These are phyloP conservation scores for Polytrichum commune DNA, from an alignment of 225 moss, liverwort and hornwort genomes.

Conservation along the genomic window DNA sequence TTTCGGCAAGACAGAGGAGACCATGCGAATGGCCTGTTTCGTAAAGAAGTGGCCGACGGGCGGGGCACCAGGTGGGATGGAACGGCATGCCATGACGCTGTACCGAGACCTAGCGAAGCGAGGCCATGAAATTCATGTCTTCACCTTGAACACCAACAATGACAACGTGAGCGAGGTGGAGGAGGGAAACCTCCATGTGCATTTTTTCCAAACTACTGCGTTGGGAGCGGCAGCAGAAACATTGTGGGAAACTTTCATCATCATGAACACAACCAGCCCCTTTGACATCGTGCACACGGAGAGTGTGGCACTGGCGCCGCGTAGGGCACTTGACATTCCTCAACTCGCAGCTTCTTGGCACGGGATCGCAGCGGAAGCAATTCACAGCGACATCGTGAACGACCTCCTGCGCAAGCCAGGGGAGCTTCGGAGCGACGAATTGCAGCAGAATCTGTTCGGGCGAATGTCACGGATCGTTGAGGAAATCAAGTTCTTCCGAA, in stretches of 20 bases:
- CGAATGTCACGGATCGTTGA: slow-evolving; percentile 27
- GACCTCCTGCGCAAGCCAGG: slow-evolving; percentile 43
- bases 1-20: slow-evolving; percentile 28
- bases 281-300: slow-evolving; percentile 79
- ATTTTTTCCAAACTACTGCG: slow-evolving; percentile 48
- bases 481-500: slow-evolving; percentile 42
- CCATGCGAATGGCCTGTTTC: slow-evolving; percentile 58
- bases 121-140: slow-evolving; percentile 76
- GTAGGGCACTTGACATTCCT: slow-evolving; percentile 41
- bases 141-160: slow-evolving; percentile 49
- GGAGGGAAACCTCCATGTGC: slow-evolving; percentile 57
- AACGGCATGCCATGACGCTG: slow-evolving; percentile 85
- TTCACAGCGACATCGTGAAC: slow-evolving; percentile 36
- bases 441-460: slow-evolving; percentile 26
- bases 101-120: slow-evolving; percentile 68
- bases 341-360: slow-evolving; percentile 84
- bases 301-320: slow-evolving; percentile 72
- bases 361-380: slow-evolving; percentile 71
- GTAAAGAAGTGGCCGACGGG: slow-evolving; percentile 90
- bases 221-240: slow-evolving; percentile 30
- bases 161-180: slow-evolving; percentile 25
- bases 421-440: slow-evolving; percentile 20
- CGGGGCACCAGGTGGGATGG: slow-evolving; percentile 74
- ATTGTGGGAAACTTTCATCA: slow-evolving; percentile 33
- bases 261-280: slow-evolving; percentile 17